phyloP scores from a whole-genome alignment of 176 grass and related monocot genomes.

The Puya raimondii region DNA sequence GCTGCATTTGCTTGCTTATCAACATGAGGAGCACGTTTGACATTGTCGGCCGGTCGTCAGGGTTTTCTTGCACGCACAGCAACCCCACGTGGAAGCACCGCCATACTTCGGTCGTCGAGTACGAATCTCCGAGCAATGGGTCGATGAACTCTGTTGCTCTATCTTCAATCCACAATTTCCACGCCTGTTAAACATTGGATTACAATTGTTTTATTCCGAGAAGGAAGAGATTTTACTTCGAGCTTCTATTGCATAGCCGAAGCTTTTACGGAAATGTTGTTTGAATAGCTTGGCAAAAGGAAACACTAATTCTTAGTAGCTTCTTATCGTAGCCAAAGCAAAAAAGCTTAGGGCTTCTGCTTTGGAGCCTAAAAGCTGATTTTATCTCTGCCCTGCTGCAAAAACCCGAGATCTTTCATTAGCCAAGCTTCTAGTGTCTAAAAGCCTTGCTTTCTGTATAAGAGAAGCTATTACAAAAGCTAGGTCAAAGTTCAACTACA shows the following conservation, averaged over 20 bases:
- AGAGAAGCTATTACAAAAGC: too few species aligned
- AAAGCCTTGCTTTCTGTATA: too few species aligned
- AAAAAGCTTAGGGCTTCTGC: too few species aligned
- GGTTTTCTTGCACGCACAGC: slow-evolving; percentile 78
- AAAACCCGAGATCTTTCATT: too few species aligned
- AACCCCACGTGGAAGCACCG: slow-evolving; percentile 64
- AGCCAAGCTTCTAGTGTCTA: too few species aligned
- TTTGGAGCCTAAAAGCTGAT: too few species aligned
- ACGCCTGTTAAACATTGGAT: slow-evolving; percentile 35
- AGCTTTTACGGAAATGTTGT: too few species aligned
- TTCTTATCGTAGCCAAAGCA: too few species aligned
- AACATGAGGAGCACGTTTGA: slow-evolving; percentile 67
- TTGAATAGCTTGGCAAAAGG: not conserved
- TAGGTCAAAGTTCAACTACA: too few species aligned
- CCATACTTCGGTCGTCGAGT: slow-evolving; percentile 34
- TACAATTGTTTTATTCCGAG: not conserved
- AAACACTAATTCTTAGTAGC: not conserved
- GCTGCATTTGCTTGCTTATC: slow-evolving; percentile 43
- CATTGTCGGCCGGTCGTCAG: slow-evolving; percentile 74
- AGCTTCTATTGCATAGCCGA: too few species aligned
- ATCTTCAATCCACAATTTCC: slow-evolving; percentile 62
- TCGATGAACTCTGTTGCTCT: slow-evolving; percentile 59
- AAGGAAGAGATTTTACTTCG: too few species aligned
- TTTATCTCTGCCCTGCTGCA: too few species aligned
- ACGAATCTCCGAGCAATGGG: slow-evolving; percentile 29